Evolutionary conservation across 495 filamentous ascomycete species (phyloP).

Genomic region (Penicillium lagena): DNA sequence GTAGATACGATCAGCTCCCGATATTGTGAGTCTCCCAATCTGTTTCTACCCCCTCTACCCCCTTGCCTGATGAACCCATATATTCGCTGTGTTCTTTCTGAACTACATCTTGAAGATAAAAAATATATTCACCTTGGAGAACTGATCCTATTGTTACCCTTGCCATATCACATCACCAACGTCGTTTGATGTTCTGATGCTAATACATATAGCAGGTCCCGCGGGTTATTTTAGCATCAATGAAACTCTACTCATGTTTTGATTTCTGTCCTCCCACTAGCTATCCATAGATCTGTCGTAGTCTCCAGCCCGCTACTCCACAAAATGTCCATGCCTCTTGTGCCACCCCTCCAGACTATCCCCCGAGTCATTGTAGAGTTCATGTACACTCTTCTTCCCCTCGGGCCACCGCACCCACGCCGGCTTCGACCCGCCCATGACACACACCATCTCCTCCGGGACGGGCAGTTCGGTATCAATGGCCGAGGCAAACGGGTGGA

Average conservation of each 20-base stretch:
- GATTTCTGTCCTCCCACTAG: too few species aligned
- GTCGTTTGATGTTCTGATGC: conserved; percentile 8
- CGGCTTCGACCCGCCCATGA: conserved; percentile 42
- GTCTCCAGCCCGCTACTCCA: conserved; percentile 5
- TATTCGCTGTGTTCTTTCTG: conserved; percentile 77
- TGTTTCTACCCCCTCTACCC: not conserved
- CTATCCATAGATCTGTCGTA: too few species aligned
- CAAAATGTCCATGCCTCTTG: conserved; percentile 36
- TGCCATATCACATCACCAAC: conserved; percentile 13
- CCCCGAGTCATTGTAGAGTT: conserved; percentile 23
- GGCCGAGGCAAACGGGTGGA: conserved; percentile 51
- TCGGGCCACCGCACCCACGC: conserved; percentile 46
- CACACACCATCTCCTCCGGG: conserved; percentile 49
- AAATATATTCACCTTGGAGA: conserved; percentile 87
- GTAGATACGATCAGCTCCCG: not conserved
- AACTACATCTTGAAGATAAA: conserved; percentile 65
- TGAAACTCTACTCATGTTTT: not conserved
- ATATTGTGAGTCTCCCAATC: conserved; percentile 20
- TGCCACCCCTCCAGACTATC: conserved; percentile 50
- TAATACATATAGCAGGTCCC: conserved; percentile 13
- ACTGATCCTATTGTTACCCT: conserved; percentile 53
- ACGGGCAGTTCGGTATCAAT: conserved; percentile 48
- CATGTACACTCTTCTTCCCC: conserved; percentile 41
- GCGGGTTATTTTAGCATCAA: not conserved
- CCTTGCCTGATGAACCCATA: conserved; percentile 60